phyloP scores from a whole-genome alignment of 1,284 basidiomycete genomes.

The Blastosporella zonata region DNA sequence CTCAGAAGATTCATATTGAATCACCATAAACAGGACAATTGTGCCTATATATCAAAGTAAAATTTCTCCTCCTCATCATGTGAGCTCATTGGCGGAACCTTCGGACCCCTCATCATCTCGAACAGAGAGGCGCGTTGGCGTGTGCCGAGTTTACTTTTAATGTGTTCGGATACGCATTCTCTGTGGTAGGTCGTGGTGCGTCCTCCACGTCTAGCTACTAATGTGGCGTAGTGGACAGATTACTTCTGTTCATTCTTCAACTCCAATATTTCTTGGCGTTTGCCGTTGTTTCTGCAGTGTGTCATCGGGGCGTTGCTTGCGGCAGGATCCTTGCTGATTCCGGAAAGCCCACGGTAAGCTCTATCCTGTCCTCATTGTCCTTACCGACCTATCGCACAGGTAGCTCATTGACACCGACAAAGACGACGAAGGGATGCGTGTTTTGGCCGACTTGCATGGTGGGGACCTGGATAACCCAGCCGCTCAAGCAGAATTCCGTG shows the following conservation, averaged over 20 bases:
- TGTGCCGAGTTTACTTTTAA: conserved; percentile 98
- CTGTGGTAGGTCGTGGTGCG: conserved; percentile 58
- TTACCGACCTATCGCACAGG: conserved; percentile 36
- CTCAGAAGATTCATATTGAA: background rate
- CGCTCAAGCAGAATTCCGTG: conserved; percentile 84
- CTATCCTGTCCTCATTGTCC: background rate
- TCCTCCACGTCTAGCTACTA: too few species aligned
- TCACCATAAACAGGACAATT: conserved; percentile 62
- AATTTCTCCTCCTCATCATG: conserved; percentile 92
- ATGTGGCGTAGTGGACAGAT: conserved; percentile 75
- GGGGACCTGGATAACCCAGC: conserved; percentile 69
- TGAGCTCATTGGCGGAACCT: conserved; percentile 34
- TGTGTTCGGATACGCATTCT: conserved; percentile 89
- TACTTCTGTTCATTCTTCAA: conserved; percentile 91
- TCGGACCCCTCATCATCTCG: background rate
- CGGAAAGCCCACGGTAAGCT: conserved; percentile 84
- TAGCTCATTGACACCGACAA: conserved; percentile 92
- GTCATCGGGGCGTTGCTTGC: conserved; percentile 85
- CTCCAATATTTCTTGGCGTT: conserved; percentile 78
- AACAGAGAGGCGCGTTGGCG: conserved; percentile 82
- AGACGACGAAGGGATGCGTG: conserved; percentile 83
- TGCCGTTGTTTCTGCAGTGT: conserved; percentile 83
- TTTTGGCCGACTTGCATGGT: conserved; percentile 90
- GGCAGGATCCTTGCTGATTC: conserved; percentile 81
- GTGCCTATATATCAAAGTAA: conserved; percentile 98